Evolutionary conservation across 345 rosid species (phyloP), one percentile per base, ranked within the genome.

Genomic region (Hibiscus mutabilis): DNA sequence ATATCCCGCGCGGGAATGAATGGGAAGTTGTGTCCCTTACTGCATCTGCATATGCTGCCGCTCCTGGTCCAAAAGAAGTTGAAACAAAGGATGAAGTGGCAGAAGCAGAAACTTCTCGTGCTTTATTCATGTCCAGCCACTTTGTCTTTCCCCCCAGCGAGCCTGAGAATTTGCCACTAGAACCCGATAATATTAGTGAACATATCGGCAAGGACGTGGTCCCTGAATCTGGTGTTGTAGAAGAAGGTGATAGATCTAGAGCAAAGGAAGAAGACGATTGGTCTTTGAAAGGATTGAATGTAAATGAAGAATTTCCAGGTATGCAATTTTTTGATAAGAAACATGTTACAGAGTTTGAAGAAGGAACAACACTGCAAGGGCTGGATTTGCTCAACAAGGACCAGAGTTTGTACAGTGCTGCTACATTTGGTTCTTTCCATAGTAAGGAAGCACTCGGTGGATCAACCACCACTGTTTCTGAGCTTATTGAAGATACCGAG

Each of bases 21-120:
- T 96, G 98, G 98, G 99, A 96, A 83, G 97, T 96, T 25, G 95
- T 96, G 7, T 87, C 96, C 1, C 91, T 96, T 31, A 91, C 99
- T 22, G 93, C 96, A 66, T 96, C 99, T 10, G 77, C 98, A 22
- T 96, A 96, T 75, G 94, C 91, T 76, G 96, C 98, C 74, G 79
- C 95, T 78, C 93, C 98, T 55, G 86, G 96, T 82, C 88, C 98
- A 0, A 65, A 70, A 53, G 86, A 82, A 51, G 76, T 75, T 66
- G 86, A 81, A 25, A 18, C 66, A 14, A 80, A 72, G 70, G 84
- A 89, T 77, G 76, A 62, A 9, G 86, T 58, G 19, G 83, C 56
- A 29, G 80, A 75, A 59, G 85, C 81, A 21, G 98, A 84, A 69
- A 74, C 90, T 71, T 92, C 99, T 25, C 75, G 3, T 69, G 83